Conservation (phyloP, 1,139 yeast species). For the Yamadazyma jaroonii region DNA sequence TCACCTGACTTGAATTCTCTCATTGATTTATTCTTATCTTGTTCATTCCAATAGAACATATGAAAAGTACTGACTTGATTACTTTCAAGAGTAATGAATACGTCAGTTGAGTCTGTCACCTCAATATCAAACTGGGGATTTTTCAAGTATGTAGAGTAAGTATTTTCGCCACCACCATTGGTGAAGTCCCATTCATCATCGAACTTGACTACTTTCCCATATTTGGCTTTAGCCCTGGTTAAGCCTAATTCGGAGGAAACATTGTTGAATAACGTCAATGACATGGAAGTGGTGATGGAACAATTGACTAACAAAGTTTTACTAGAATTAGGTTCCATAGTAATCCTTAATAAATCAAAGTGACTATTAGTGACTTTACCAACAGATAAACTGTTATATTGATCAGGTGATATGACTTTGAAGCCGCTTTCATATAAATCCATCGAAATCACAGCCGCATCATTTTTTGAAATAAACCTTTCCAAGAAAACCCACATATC, state of each 20-base stretch:
- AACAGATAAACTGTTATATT: slow-evolving; percentile 23
- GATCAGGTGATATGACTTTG: slow-evolving; percentile 25
- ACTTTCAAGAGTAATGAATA: slow-evolving; percentile 24
- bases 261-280: slow-evolving; percentile 37
- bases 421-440: slow-evolving; percentile 32
- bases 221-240: slow-evolving; percentile 22
- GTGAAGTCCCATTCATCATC: slow-evolving; percentile 49
- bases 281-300: slow-evolving; percentile 26
- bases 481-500: slow-evolving; percentile 55
- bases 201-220: slow-evolving; percentile 18
- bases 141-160: slow-evolving; percentile 43
- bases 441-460: slow-evolving; percentile 23
- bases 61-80: slow-evolving; percentile 27
- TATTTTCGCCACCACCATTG: slow-evolving; percentile 59
- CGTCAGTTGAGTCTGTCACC: slow-evolving; percentile 16
- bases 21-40: slow-evolving; percentile 17
- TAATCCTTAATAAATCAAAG: slow-evolving; percentile 21
- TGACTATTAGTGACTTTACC: slow-evolving; percentile 29
- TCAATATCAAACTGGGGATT: slow-evolving; percentile 62
- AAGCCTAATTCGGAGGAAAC: slow-evolving; percentile 20
- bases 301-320: slow-evolving; percentile 27
- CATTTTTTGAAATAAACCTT: slow-evolving; percentile 20
- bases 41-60: slow-evolving; percentile 32
- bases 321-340: slow-evolving; percentile 21
- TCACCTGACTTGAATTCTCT: slow-evolving; percentile 29